A percentile compares a stretch with the other conserved stretches of the same genome.
Conservation (phyloP, 768 basidiomycete species). For the Grammothele lineata region DNA sequence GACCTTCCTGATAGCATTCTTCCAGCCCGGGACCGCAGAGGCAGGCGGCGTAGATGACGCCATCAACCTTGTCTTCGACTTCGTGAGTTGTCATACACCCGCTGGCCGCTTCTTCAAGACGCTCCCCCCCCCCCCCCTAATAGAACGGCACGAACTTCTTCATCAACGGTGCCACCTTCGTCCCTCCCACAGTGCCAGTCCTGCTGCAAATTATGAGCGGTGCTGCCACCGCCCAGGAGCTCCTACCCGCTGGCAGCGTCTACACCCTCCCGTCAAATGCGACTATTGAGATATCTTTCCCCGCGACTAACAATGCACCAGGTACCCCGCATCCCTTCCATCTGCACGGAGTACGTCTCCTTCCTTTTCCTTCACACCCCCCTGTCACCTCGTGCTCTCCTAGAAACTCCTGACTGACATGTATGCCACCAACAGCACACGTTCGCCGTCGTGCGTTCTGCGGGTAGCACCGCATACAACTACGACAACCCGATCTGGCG, state of each 20-base stretch:
- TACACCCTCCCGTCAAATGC: constrained; percentile 42
- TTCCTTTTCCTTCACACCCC: no score
- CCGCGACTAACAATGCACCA: constrained; percentile 27
- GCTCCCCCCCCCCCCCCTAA: no score
- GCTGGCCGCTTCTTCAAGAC: no score
- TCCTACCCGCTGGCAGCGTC: constrained; percentile 39
- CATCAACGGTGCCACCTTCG: constrained; percentile 29
- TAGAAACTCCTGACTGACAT: no score
- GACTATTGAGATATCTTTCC: constrained; percentile 41
- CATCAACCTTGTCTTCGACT: constrained; percentile 20
- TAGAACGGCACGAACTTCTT: constrained; percentile 25
- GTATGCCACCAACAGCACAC: constrained; percentile 32
- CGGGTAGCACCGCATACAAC: constrained; percentile 30
- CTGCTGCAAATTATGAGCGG: constrained; percentile 49
- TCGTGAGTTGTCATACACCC: no score
- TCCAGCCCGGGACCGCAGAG: constrained; percentile 16
- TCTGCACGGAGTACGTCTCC: constrained; percentile 37
- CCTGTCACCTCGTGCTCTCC: no score
- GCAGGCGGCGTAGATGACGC: constrained; percentile 20
- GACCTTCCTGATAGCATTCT: no score
- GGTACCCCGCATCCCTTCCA: constrained; percentile 36
- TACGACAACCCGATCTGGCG: constrained; percentile 32
- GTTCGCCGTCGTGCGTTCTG: constrained; percentile 33
- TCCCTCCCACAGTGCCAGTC: constrained; percentile 38
- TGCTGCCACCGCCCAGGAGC: constrained; percentile 31